Evolutionary conservation across 345 rosid genomes (phyloP).

Genomic region (Microcos paniculata): DNA sequence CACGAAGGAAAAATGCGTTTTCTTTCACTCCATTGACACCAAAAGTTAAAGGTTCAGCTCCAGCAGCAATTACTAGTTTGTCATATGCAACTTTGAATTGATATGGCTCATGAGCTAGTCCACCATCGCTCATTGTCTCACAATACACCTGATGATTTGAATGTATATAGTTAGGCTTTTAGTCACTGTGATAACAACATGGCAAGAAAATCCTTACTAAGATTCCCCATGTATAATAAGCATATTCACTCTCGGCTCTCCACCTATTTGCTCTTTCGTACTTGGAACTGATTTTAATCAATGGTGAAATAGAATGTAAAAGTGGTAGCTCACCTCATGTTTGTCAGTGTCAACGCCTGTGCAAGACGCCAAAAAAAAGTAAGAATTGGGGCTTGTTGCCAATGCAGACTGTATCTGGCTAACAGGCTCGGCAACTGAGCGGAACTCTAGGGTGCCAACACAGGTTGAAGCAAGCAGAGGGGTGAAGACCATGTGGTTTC

Average conservation of each 20-base stretch:
- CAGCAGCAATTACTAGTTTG: constrained; percentile 83
- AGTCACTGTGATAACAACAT: not conserved
- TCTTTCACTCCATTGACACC: constrained; percentile 89
- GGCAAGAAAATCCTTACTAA: not conserved
- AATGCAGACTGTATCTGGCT: constrained; percentile 77
- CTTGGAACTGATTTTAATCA: not conserved
- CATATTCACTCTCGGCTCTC: not conserved
- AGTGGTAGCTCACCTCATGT: constrained; percentile 57
- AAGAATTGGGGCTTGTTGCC: constrained; percentile 68
- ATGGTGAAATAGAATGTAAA: not conserved
- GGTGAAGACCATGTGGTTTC: constrained; percentile 88
- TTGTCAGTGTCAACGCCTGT: constrained; percentile 55
- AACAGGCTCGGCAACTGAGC: constrained; percentile 89
- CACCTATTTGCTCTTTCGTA: not conserved
- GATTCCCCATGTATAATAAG: not conserved
- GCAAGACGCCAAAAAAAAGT: constrained; percentile 87
- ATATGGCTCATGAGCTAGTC: constrained; percentile 57
- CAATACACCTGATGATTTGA: constrained; percentile 62
- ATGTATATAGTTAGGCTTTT: not conserved
- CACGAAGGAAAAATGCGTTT: constrained; percentile 84
- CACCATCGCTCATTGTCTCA: constrained; percentile 58
- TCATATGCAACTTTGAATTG: constrained; percentile 85
- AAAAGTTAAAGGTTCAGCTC: constrained; percentile 91
- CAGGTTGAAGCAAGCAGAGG: constrained; percentile 80
- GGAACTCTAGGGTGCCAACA: constrained; percentile 84